These are phyloP conservation scores for Termitomyces sp. DNA, from an alignment of 768 basidiomycete species.

Conservation along the genomic window DNA sequence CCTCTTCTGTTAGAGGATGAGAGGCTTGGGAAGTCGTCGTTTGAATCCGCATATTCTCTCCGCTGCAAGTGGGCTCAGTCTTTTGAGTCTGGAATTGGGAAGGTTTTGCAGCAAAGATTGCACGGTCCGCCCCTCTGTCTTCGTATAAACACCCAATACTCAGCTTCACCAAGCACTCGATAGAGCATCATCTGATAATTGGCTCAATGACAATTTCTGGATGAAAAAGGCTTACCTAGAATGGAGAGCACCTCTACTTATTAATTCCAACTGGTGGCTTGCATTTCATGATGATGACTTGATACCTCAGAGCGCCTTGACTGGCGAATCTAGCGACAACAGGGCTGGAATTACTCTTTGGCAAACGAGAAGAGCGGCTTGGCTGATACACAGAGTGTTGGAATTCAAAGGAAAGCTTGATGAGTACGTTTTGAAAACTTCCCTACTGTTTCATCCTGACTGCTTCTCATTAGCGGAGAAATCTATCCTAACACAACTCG, in stretches of 20 bases:
- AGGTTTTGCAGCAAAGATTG: constrained; percentile 64
- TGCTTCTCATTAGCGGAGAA: constrained; percentile 47
- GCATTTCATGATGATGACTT: constrained; percentile 70
- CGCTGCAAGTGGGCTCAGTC: constrained; percentile 59
- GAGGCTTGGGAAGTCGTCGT: constrained; percentile 45
- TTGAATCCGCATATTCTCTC: constrained; percentile 44
- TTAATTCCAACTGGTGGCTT: constrained; percentile 98
- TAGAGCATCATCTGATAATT: constrained; percentile 78
- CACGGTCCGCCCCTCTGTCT: constrained; percentile 43
- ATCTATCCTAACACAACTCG: constrained; percentile 66
- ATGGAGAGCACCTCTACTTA: constrained; percentile 76
- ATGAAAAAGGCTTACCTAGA: constrained; percentile 81
- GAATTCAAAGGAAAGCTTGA: constrained; percentile 66
- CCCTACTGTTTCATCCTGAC: background rate
- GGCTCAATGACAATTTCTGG: constrained; percentile 96
- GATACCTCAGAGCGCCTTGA: constrained; percentile 43
- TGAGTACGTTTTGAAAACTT: constrained; percentile 32
- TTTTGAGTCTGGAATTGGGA: constrained; percentile 69
- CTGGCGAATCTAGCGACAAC: constrained; percentile 31
- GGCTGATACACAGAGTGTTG: constrained; percentile 67
- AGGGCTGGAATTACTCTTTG: constrained; percentile 57
- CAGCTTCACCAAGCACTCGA: constrained; percentile 59
- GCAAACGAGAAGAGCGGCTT: constrained; percentile 84
- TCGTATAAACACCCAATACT: constrained; percentile 10
- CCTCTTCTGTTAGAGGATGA: constrained; percentile 80